These are phyloP conservation scores for Thermomyces lanuginosus DNA, from an alignment of 2,329 filamentous ascomycete genomes.

Conservation along the genomic window DNA sequence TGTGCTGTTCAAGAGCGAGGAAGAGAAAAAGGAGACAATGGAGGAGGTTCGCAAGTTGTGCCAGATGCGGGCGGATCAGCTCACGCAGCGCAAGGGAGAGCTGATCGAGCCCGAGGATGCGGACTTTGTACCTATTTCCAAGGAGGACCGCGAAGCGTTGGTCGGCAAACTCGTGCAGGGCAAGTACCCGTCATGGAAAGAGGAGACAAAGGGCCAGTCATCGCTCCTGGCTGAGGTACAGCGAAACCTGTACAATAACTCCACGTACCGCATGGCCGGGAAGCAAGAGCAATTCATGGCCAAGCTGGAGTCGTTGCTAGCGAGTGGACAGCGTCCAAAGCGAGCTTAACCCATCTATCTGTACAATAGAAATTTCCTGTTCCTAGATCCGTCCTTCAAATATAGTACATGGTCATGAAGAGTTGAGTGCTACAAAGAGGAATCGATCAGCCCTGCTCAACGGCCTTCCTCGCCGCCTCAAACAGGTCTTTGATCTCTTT, in stretches of 20 bases:
- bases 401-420: too few species aligned
- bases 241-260: constrained; percentile 25
- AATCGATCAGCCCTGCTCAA: constrained; percentile 22
- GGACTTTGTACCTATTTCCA: constrained; percentile 13
- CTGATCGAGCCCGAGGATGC: constrained; percentile 19
- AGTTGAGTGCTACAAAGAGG: too few species aligned
- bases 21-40: constrained; percentile 22
- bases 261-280: constrained; percentile 22
- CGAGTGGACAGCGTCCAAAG: constrained; percentile 14
- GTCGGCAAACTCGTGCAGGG: constrained; percentile 19
- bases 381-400: too few species aligned
- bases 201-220: constrained; percentile 8
- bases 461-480: constrained; percentile 23
- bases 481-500: constrained; percentile 31
- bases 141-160: constrained; percentile 14
- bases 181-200: constrained; percentile 14
- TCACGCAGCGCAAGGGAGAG: constrained; percentile 22
- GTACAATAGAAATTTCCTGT: not conserved
- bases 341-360: constrained; percentile 8
- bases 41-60: constrained; percentile 20
- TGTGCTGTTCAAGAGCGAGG: constrained; percentile 21
- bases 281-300: constrained; percentile 22
- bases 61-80: constrained; percentile 16
- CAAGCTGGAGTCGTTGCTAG: constrained; percentile 23
- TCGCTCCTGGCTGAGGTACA: constrained; percentile 18